Conservation (phyloP, 306 rosid genomes). For the Trichosanthes cucumerina region DNA sequence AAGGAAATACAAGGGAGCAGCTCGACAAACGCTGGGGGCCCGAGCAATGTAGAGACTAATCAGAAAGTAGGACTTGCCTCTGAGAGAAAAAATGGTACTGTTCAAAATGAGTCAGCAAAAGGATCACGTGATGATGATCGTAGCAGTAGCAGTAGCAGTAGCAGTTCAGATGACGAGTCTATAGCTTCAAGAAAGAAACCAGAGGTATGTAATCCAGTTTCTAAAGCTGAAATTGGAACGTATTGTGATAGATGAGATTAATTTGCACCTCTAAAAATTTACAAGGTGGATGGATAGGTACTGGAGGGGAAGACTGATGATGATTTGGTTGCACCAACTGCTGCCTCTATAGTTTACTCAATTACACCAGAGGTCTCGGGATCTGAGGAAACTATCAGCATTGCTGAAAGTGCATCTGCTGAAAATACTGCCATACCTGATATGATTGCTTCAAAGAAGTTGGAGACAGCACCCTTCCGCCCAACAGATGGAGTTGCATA, state of each 20-base stretch:
- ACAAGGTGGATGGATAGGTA: constrained; percentile 16
- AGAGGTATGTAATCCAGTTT: not conserved
- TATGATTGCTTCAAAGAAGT: constrained; percentile 2
- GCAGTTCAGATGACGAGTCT: constrained; percentile 32
- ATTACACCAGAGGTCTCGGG: not conserved
- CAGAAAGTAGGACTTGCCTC: not conserved
- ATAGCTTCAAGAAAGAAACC: not conserved
- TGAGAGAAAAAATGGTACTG: not conserved
- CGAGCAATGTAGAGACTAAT: constrained; percentile 17
- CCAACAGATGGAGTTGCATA: not conserved
- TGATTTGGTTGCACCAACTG: constrained; percentile 12
- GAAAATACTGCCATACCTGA: not conserved
- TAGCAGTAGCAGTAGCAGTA: constrained; percentile 1
- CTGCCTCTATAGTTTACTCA: not conserved
- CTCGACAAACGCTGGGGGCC: constrained; percentile 19
- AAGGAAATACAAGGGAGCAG: constrained; percentile 25
- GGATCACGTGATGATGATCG: not conserved
- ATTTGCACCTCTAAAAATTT: constrained; percentile 16
- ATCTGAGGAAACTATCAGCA: constrained; percentile 3
- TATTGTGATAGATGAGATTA: constrained; percentile 16
- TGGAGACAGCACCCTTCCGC: not conserved
- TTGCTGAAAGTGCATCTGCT: constrained; percentile 3
- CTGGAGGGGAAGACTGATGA: constrained; percentile 5
- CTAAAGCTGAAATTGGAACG: constrained; percentile 4
- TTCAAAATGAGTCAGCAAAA: not conserved